These are phyloP conservation scores for Geranium rotundifolium DNA, from an alignment of 345 rosid genomes.

Conservation along the genomic window DNA sequence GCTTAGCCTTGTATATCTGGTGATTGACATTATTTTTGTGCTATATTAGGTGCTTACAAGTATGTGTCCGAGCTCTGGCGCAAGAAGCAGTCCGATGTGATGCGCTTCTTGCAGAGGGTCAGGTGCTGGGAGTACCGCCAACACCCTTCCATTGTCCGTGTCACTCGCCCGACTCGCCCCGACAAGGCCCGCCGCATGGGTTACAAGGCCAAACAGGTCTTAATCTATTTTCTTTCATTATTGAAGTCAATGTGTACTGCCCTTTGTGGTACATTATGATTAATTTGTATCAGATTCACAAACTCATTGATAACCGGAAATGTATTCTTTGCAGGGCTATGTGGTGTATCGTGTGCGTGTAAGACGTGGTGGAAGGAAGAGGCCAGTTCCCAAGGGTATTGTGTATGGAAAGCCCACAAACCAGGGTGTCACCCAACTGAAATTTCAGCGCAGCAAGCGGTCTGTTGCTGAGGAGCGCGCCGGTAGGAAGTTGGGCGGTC, in stretches of 20 bases:
- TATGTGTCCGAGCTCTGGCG: constrained; percentile 32
- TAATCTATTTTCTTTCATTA: background rate
- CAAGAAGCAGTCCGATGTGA: constrained; percentile 18
- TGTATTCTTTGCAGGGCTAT: background rate
- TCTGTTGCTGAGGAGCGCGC: constrained; percentile 33
- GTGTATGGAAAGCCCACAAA: constrained; percentile 30
- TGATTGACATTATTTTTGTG: background rate
- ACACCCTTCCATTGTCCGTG: background rate
- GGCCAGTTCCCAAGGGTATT: constrained; percentile 33
- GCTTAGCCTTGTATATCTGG: background rate
- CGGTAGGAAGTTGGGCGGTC: constrained; percentile 22
- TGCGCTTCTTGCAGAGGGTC: background rate
- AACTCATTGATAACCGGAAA: no score
- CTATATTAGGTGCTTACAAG: constrained; percentile 1
- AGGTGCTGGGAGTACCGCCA: constrained; percentile 29
- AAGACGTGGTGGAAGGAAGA: constrained; percentile 24
- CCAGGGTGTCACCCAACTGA: constrained; percentile 31
- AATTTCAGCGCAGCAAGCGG: constrained; percentile 30
- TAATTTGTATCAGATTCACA: no score
- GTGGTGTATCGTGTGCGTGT: constrained; percentile 27
- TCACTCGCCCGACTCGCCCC: constrained; percentile 17
- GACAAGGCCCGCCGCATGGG: constrained; percentile 31
- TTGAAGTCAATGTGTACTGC: no score
- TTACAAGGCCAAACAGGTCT: constrained; percentile 32
- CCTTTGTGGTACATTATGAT: no score